Base-by-base conservation (phyloP, 495 filamentous ascomycete species). In the Bathelium albidoporum region DNA sequence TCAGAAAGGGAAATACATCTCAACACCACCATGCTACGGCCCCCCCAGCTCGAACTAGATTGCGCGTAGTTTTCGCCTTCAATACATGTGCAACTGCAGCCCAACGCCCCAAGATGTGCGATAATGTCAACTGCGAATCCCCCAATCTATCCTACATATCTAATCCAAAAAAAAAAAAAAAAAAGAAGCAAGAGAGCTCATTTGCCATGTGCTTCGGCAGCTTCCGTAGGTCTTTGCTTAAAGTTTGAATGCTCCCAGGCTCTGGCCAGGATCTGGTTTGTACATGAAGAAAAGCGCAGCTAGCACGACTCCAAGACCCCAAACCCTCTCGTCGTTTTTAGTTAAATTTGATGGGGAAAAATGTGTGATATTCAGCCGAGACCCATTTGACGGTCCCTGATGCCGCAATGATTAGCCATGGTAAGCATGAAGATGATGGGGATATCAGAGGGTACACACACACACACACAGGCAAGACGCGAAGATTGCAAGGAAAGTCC, bases 81-180 rank as follows among this genome's bases (percentile, higher is more conserved):
- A 55, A 55, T 26, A 55, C 24, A 55, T 29, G 49, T 20, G 49
- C 43, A 49, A 3, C 43, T 18, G 18, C 9, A 49, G 9, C 20
- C 20, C 9, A 55, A 55, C 49, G 49, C 49, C 49, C 24, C 20
- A n/a, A 5, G 44, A 18, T 41, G 18, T 41, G 44, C 44, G 20
- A 12, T 11, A 10, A 20, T 20, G 24, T 26, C 29, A 20, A 12
- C 5, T 55, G 7, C 24, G n/a, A n/a, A n/a, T n/a, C 20, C 49
- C 20, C 49, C 49, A 55, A 29, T 55, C 49, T 55, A 55, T 55
- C 49, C 49, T 26, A 55, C 49, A 55, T 55, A 55, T 55, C 49
- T 55, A 55, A 24, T 55, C 49, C 49, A 4, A 49, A 49, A 55
- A 5, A 39, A 5, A 5, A 14, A 14, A 39, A 39, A n/a, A n/a